Base-by-base conservation (phyloP, 108 stramenopile genomes). In the Asterionellopsis glacialis region DNA sequence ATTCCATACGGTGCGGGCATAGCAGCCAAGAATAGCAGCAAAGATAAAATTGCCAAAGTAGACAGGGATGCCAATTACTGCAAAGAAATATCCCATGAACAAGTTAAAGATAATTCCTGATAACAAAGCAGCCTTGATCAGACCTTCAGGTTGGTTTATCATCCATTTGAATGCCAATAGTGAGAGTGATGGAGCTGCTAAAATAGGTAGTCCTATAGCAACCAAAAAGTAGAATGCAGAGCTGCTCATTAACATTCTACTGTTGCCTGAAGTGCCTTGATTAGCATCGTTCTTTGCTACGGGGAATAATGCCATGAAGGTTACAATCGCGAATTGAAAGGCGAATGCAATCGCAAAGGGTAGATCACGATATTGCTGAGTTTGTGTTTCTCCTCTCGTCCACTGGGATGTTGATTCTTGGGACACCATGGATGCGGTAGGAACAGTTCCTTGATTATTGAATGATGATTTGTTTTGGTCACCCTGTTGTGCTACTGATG, bases 1-100 rank as follows among this genome's bases (percentile, higher is more conserved):
- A 10, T 41, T 59, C 87, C 93, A 88, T 0, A 89, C 83, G 15
- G 64, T 54, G 54, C 68, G 85, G 13, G 81, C 75, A 57, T 87
- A 94, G 24, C 68, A 90, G 0, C 51, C 63, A 18, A 63, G 66
- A 18, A 77, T 23, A 3, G 55, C 51, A 15, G 62, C 63, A 9
- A 86, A 58, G 44, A 83, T 42, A 0, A 76, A 22, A 11, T 33
- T 15, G 11, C 77, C 50, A 9, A 75, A 77, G 19, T 81, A 62
- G 1, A 79, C 38, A 45, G 59, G 57, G 47, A 74, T 61, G 41
- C 83, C 63, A 9, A 73, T 71, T 19, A 67, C 52, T 5, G 60
- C 74, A 38, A 72, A 49, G 12, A 72, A 15, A 11, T 65, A 28
- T 24, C 65, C 62, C 57, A 85, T 56, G 38, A 63, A 64, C 21